Evolutionary conservation across 2,329 filamentous ascomycete species (phyloP).

Genomic region (Fusarium sp.): DNA sequence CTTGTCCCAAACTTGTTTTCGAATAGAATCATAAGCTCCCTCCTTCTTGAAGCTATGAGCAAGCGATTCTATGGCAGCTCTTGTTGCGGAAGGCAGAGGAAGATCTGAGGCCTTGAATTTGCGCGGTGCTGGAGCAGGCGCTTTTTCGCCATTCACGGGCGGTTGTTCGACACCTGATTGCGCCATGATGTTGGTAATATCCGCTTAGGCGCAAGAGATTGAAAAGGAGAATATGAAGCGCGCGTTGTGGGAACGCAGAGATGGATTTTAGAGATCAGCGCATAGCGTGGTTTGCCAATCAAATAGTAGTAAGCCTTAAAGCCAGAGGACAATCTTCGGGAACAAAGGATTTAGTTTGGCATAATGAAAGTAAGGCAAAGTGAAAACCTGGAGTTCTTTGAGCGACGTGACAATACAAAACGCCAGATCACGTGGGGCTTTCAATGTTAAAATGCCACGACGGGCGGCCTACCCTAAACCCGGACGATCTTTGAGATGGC

Average conservation of each 20-base stretch:
- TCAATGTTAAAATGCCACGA: not conserved
- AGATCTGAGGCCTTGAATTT: constrained; percentile 81
- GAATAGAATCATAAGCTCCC: constrained; percentile 82
- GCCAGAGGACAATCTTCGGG: not conserved
- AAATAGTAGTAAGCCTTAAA: not conserved
- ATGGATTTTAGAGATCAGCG: constrained; percentile 20
- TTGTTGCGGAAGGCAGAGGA: constrained; percentile 78
- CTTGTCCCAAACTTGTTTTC: constrained; percentile 81
- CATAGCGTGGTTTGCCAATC: constrained; percentile 27
- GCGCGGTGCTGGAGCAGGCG: constrained; percentile 41
- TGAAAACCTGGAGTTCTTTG: constrained; percentile 13
- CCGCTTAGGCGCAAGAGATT: constrained; percentile 12
- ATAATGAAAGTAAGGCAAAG: constrained; percentile 6
- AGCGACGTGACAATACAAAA: constrained; percentile 39
- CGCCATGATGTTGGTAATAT: constrained; percentile 24
- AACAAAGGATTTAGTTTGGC: constrained; percentile 4
- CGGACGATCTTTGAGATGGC: not conserved
- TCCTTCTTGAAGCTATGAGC: constrained; percentile 89
- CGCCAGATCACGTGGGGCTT: constrained; percentile 46
- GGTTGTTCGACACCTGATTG: constrained; percentile 43
- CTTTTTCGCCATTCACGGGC: constrained; percentile 34
- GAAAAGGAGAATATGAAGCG: constrained; percentile 21
- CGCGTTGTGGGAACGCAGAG: constrained; percentile 27
- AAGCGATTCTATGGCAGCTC: constrained; percentile 78
- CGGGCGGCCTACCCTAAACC: constrained; percentile 24